Evolutionary conservation across 2,329 filamentous ascomycete species (phyloP).

Genomic region (Trichoderma sp.): DNA sequence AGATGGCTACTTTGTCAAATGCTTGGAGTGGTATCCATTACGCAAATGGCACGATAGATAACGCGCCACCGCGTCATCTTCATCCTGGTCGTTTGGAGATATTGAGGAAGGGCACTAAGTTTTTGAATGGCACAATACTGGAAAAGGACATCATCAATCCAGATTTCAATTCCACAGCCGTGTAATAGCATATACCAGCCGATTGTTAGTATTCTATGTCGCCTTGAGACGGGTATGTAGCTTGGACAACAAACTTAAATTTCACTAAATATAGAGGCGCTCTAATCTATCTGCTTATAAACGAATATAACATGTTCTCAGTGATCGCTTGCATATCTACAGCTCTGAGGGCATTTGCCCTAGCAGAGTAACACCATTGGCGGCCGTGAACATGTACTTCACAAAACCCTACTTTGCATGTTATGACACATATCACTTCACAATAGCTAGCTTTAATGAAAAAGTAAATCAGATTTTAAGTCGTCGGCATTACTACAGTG

Average conservation of each 20-base stretch:
- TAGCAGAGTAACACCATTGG: too few species aligned
- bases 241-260: neutral
- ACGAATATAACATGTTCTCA: too few species aligned
- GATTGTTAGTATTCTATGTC: neutral
- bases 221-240: neutral
- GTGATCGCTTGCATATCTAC: too few species aligned
- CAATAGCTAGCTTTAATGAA: too few species aligned
- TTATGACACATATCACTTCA: too few species aligned
- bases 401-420: too few species aligned
- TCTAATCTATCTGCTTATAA: too few species aligned
- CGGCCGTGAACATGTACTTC: too few species aligned
- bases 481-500: slow-evolving; percentile 11
- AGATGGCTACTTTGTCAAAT: neutral
- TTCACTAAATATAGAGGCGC: too few species aligned
- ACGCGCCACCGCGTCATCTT: slow-evolving; percentile 25
- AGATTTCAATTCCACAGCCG: slow-evolving; percentile 13
- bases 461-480: neutral
- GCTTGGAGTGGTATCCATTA: slow-evolving; percentile 33
- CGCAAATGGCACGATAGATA: slow-evolving; percentile 29
- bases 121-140: slow-evolving; percentile 27
- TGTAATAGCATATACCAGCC: neutral
- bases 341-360: too few species aligned
- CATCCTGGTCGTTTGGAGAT: slow-evolving; percentile 24
- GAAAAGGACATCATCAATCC: slow-evolving; percentile 25
- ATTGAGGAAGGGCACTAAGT: slow-evolving; percentile 28